A percentile compares a stretch with the other conserved stretches of the same genome.
These are phyloP conservation scores for Hyphodiscus sp. DNA, from an alignment of 2,329 filamentous ascomycete genomes.

Conservation along the genomic window DNA sequence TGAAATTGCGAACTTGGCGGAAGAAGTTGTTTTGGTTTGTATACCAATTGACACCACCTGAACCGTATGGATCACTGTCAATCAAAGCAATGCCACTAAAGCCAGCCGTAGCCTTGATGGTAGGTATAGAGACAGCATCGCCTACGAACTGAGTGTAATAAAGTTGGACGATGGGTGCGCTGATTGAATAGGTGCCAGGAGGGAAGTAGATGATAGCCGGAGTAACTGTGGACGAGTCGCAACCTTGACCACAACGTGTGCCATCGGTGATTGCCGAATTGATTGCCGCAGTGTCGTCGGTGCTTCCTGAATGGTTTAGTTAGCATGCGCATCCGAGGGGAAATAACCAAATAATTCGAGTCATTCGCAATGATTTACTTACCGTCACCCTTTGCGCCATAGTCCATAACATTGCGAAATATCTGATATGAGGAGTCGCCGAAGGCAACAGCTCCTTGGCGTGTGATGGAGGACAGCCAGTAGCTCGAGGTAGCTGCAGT, in stretches of 20 bases:
- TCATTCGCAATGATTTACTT: constrained; percentile 37
- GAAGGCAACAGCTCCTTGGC: constrained; percentile 29
- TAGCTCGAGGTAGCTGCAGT: constrained; percentile 19
- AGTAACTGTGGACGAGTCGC: constrained; percentile 75
- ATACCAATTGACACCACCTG: constrained; percentile 47
- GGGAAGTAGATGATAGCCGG: constrained; percentile 85
- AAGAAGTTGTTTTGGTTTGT: constrained; percentile 71
- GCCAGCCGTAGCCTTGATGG: constrained; percentile 63
- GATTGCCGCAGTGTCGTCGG: constrained; percentile 83
- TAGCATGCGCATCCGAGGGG: background rate
- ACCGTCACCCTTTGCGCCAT: constrained; percentile 62
- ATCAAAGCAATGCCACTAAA: constrained; percentile 87
- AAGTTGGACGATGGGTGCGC: constrained; percentile 69
- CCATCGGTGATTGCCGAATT: constrained; percentile 76
- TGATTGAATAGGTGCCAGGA: constrained; percentile 77
- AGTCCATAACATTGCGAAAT: constrained; percentile 72
- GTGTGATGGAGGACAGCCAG: constrained; percentile 28
- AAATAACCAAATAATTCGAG: background rate
- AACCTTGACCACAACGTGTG: constrained; percentile 70
- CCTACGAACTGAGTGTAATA: constrained; percentile 95
- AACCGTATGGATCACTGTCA: constrained; percentile 77
- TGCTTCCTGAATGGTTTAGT: constrained; percentile 54
- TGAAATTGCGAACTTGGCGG: constrained; percentile 75
- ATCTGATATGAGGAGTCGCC: constrained; percentile 56
- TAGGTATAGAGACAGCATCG: constrained; percentile 65